phyloP scores from a whole-genome alignment of 768 basidiomycete species.

The Calvatia gigantea region DNA sequence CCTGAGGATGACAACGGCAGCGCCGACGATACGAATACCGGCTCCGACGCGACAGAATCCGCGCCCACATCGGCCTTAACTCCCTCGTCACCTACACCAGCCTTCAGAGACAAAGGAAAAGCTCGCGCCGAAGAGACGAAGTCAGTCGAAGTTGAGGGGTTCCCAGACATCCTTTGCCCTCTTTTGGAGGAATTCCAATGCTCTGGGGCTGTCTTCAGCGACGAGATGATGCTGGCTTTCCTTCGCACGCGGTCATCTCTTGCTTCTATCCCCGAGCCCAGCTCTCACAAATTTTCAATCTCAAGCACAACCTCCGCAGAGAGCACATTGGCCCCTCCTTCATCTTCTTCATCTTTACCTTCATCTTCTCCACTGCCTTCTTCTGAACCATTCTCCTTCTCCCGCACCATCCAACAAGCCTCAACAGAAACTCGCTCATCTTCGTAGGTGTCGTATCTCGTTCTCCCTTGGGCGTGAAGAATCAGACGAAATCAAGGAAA shows the following conservation, averaged over 20 bases:
- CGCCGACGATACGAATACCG: neutral
- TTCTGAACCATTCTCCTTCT: neutral
- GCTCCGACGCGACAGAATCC: neutral
- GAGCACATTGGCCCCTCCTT: neutral
- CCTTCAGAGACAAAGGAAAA: neutral
- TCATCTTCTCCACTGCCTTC: neutral
- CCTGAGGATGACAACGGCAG: neutral
- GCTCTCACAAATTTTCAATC: neutral
- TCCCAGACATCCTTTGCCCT: neutral
- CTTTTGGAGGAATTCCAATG: slow-evolving; percentile 10
- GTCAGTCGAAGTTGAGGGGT: neutral
- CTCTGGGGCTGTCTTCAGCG: slow-evolving; percentile 5
- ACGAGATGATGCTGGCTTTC: slow-evolving; percentile 5
- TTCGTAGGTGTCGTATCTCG: slow-evolving; percentile 1
- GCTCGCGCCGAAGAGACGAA: neutral
- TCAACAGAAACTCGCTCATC: neutral
- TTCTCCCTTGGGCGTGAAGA: slow-evolving; percentile 7
- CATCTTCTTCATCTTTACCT: neutral
- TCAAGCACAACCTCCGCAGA: neutral
- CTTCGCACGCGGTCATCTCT: slow-evolving; percentile 8
- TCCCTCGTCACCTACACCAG: neutral
- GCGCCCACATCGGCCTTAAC: neutral
- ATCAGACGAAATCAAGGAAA: neutral
- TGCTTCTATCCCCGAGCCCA: neutral
- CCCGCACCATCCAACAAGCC: neutral